A percentile compares a stretch with the other conserved stretches of the same genome.
These are phyloP conservation scores for Triticum urartu DNA, from an alignment of 176 grass and related monocot species.

Conservation along the genomic window DNA sequence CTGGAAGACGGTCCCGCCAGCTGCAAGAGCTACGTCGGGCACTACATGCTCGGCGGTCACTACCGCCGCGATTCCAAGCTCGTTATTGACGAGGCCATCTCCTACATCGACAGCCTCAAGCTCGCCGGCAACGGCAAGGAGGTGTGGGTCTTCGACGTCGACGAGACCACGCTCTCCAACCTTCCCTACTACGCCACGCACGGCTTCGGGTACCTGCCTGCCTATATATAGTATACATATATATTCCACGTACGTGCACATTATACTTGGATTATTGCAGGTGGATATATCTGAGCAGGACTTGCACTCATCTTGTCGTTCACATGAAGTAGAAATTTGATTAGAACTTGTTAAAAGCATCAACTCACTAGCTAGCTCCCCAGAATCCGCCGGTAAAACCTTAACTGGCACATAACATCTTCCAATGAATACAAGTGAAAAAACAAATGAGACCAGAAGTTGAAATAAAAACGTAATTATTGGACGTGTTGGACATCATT, in stretches of 20 bases:
- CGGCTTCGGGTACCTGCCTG: slow-evolving; percentile 33
- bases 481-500: too few species aligned
- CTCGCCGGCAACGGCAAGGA: slow-evolving; percentile 45
- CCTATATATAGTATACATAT: too few species aligned
- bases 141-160: slow-evolving; percentile 53
- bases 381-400: too few species aligned
- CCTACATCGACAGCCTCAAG: slow-evolving; percentile 13
- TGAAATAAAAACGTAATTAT: too few species aligned
- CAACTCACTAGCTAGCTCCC: not conserved
- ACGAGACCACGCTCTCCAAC: slow-evolving; percentile 55
- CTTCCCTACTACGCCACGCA: slow-evolving; percentile 45
- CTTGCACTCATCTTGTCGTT: not conserved
- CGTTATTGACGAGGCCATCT: slow-evolving; percentile 36
- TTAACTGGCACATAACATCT: too few species aligned
- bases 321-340: not conserved
- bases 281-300: not conserved
- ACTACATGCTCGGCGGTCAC: slow-evolving; percentile 44
- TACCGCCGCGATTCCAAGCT: slow-evolving; percentile 40
- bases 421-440: not conserved
- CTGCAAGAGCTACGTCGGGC: slow-evolving; percentile 31
- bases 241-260: not conserved
- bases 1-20: slow-evolving; percentile 22
- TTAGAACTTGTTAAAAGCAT: not conserved
- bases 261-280: not conserved
- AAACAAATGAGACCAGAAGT: not conserved